Evolutionary conservation across 305 asterid species (phyloP).

Genomic region (Rubia tinctorum): DNA sequence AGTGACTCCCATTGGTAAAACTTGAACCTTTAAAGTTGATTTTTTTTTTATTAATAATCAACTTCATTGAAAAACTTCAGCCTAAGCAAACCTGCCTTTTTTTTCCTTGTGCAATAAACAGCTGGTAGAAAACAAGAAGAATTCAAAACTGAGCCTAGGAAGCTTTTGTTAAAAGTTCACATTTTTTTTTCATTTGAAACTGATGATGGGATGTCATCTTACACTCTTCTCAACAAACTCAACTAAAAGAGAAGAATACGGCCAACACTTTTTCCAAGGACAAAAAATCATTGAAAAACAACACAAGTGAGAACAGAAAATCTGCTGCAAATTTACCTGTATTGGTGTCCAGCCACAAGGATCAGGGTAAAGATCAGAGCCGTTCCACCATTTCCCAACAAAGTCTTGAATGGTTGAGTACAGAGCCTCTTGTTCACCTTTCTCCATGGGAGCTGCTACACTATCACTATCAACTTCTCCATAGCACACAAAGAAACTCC

Average conservation of each 20-base stretch:
- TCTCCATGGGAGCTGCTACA: slow-evolving; percentile 61
- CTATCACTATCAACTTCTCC: slow-evolving; percentile 41
- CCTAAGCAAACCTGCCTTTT: no score
- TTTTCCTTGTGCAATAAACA: not conserved
- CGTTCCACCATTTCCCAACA: slow-evolving; percentile 96
- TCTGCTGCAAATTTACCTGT: slow-evolving; percentile 43
- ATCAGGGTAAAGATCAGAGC: slow-evolving; percentile 96
- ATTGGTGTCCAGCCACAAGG: slow-evolving; percentile 99
- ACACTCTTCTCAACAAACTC: not conserved
- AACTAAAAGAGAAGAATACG: not conserved
- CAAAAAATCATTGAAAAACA: no score
- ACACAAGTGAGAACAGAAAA: slow-evolving; percentile 11
- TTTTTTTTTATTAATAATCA: no score
- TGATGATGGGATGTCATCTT: slow-evolving; percentile 2
- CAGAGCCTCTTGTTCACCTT: slow-evolving; percentile 58
- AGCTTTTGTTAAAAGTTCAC: not conserved
- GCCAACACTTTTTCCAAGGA: not conserved
- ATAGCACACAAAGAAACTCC: slow-evolving; percentile 34
- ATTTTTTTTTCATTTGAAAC: not conserved
- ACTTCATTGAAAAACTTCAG: no score
- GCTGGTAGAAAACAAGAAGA: not conserved
- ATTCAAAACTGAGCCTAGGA: not conserved
- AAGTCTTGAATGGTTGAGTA: slow-evolving; percentile 81
- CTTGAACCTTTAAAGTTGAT: not conserved
- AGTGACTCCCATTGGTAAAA: not conserved